Conservation (phyloP, 768 basidiomycete species). For the Hygrophorus pudorinus region DNA sequence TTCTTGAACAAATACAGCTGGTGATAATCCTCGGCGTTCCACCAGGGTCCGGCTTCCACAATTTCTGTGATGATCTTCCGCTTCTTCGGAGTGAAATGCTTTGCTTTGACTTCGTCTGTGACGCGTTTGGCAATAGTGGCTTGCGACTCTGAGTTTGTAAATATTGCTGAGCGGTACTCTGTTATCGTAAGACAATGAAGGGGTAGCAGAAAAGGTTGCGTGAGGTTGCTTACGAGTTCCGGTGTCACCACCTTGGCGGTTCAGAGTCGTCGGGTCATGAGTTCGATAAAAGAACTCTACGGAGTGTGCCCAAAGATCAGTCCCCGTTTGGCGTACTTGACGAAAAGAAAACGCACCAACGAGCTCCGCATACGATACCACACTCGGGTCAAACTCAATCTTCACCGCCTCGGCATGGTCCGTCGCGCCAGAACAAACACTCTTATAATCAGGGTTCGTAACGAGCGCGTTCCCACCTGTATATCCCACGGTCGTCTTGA, state of each 20-base stretch:
- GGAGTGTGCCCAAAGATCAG: not conserved
- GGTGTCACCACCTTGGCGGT: slow-evolving; percentile 67
- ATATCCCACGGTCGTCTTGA: slow-evolving; percentile 71
- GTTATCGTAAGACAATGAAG: not conserved
- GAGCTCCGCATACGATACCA: slow-evolving; percentile 75
- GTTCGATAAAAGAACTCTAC: slow-evolving; percentile 84
- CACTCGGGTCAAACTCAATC: slow-evolving; percentile 75
- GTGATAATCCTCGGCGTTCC: slow-evolving; percentile 74
- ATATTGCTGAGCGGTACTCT: slow-evolving; percentile 95
- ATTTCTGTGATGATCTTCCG: slow-evolving; percentile 76
- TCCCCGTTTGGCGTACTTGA: not conserved
- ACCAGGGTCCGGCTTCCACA: slow-evolving; percentile 62
- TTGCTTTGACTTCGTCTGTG: slow-evolving; percentile 73
- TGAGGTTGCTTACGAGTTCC: slow-evolving; percentile 55
- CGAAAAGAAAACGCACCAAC: slow-evolving; percentile 30
- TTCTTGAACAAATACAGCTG: slow-evolving; percentile 80
- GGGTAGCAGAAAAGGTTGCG: not conserved
- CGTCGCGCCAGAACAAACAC: slow-evolving; percentile 75
- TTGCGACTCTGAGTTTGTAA: slow-evolving; percentile 69
- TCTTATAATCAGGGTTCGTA: slow-evolving; percentile 52
- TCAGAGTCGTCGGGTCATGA: slow-evolving; percentile 82
- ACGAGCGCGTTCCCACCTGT: slow-evolving; percentile 56
- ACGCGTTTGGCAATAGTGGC: slow-evolving; percentile 60
- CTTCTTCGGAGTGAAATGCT: slow-evolving; percentile 67
- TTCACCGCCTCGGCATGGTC: slow-evolving; percentile 83